Conservation (phyloP, 352 stramenopile genomes). For the Pythium aphanidermatum region DNA sequence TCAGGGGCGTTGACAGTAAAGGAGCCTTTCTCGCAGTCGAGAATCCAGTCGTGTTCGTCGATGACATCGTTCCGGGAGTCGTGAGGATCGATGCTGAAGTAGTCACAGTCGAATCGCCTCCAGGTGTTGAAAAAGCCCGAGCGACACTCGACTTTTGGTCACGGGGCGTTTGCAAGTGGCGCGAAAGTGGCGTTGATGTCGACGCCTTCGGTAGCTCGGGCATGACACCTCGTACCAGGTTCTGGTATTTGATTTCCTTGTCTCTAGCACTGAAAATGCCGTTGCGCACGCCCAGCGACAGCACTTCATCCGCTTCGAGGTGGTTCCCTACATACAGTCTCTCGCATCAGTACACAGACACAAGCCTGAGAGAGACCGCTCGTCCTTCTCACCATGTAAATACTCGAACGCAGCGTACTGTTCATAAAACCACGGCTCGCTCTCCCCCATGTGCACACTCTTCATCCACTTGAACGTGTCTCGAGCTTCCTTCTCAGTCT, state of each 20-base stretch:
- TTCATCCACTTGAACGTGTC: conserved; percentile 58
- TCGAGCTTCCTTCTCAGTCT: conserved; percentile 36
- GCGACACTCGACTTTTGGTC: conserved; percentile 13
- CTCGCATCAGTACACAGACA: too few species aligned
- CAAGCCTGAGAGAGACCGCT: neutral
- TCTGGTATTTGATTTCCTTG: conserved; percentile 34
- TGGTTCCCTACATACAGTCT: conserved; percentile 35
- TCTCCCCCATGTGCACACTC: conserved; percentile 41
- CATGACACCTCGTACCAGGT: conserved; percentile 24
- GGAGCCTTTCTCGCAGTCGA: conserved; percentile 35
- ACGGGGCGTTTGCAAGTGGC: conserved; percentile 21
- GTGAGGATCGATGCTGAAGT: conserved; percentile 3
- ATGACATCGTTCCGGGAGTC: conserved; percentile 9
- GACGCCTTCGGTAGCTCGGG: neutral
- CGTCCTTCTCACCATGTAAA: conserved; percentile 9
- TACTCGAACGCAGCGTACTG: conserved; percentile 64
- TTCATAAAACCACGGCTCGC: conserved; percentile 45
- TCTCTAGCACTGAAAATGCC: conserved; percentile 27
- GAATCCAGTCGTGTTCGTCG: conserved; percentile 24
- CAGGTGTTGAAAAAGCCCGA: conserved; percentile 7
- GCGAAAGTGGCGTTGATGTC: neutral
- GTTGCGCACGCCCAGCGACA: conserved; percentile 43
- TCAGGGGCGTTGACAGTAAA: conserved; percentile 39
- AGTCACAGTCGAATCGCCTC: neutral
- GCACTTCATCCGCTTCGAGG: conserved; percentile 44